These are phyloP conservation scores for Scheffersomyces cryptocercus DNA, from an alignment of 1,139 yeast species.

Conservation along the genomic window DNA sequence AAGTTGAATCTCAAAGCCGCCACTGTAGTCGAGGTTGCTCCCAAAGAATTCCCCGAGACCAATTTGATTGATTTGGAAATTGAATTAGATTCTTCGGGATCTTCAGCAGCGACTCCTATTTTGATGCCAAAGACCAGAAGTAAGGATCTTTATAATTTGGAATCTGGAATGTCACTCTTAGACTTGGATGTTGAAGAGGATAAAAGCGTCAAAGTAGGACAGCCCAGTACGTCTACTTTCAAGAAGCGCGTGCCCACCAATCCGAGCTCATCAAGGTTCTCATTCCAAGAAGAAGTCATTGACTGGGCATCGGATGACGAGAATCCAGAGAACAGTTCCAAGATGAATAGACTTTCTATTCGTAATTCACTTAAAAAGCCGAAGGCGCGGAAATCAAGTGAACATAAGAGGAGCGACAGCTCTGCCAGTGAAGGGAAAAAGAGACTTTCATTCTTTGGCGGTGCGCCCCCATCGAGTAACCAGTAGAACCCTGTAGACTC, in stretches of 20 bases:
- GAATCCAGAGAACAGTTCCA: conserved; percentile 37
- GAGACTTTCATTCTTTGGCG: conserved; percentile 34
- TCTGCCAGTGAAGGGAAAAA: conserved; percentile 26
- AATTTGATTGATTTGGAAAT: conserved; percentile 44
- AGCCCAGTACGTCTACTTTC: conserved; percentile 12
- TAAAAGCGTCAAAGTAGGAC: not conserved
- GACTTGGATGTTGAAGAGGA: conserved; percentile 33
- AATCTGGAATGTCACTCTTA: conserved; percentile 29
- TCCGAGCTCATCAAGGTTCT: conserved; percentile 34
- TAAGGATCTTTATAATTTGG: conserved; percentile 11
- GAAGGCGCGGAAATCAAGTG: conserved; percentile 34
- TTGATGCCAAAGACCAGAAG: conserved; percentile 14
- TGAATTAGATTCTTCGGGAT: conserved; percentile 35
- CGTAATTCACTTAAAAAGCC: conserved; percentile 41
- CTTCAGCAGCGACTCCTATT: conserved; percentile 26
- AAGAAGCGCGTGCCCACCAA: conserved; percentile 34
- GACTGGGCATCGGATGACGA: conserved; percentile 54
- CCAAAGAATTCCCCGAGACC: not conserved
- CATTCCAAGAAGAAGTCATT: conserved; percentile 46
- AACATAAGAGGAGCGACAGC: conserved; percentile 37
- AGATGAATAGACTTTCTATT: conserved; percentile 45
- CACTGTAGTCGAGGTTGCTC: too few species aligned
- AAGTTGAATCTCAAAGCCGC: not conserved
- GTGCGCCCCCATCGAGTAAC: conserved; percentile 3
- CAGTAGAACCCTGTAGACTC: conserved; percentile 1